Evolutionary conservation across 2,329 filamentous ascomycete species (phyloP), one percentile per base, ranked within the genome.

Genomic region (Biscogniauxia sp.): DNA sequence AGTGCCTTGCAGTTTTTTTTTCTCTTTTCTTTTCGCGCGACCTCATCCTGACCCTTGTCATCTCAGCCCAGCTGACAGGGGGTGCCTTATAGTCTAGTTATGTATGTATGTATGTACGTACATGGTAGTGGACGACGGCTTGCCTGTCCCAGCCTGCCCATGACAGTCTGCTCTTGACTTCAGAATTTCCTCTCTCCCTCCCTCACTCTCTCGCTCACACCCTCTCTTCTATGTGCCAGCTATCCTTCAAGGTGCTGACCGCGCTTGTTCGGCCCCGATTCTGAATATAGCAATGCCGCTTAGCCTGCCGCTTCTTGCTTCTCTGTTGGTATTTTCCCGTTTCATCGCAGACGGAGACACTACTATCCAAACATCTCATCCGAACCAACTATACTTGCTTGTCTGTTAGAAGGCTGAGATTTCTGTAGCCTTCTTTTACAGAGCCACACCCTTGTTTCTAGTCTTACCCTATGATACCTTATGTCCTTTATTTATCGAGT

Each of bases 221-320:
- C 3, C 20, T 51, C 20, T 20, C 20, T 20, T 52, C 51, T 52
- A 20, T 26, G 51, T 26, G 23, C 61, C 64, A 66, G 65, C 64
- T 64, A 57, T 59, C 58, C 68, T 68, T 69, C 67, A 60, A 61
- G 59, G 61, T 59, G 65, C 62, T 69, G 64, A 65, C 67, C 65
- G 67, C 69, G 67, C 62, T 68, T 61, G 66, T 67, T 71, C 67
- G 67, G 66, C 66, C 69, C 64, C 69, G 64, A 57, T 69, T 74
- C 75, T 77, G 69, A 76, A 76, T 77, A 76, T 77, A 76, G 75
- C 74, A 77, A 74, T 75, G 74, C 69, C 70, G 72, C 72, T 71
- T 70, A 73, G 70, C 70, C 70, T 68, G 63, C 69, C 64, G 70
- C 68, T 67, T 64, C 67, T 72, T 70, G 67, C 64, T 67, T 73